Percentiles rank a stretch among this genome's conserved stretches.
phyloP scores from a whole-genome alignment of 2,329 filamentous ascomycete genomes.

The Cladophialophora immunda region DNA sequence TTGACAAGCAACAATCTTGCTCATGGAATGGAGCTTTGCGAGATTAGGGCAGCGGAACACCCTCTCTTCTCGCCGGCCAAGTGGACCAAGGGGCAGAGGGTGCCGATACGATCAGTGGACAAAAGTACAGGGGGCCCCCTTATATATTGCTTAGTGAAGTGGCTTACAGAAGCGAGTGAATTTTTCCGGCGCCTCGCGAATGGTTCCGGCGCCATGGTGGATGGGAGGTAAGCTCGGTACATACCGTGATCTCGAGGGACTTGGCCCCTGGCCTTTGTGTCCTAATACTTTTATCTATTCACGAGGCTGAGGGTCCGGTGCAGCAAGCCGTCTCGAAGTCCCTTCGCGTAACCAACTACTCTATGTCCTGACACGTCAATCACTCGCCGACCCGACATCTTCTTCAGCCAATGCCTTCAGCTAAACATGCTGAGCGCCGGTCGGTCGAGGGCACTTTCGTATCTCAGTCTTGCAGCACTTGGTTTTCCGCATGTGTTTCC shows the following conservation, averaged over 20 bases:
- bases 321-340: background rate
- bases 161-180: background rate
- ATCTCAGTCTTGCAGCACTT: background rate
- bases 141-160: background rate
- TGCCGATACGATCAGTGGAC: conserved; percentile 15
- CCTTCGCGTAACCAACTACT: background rate
- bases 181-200: background rate
- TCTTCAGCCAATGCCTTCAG: background rate
- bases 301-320: background rate
- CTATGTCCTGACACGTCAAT: background rate
- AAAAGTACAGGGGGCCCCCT: conserved; percentile 15
- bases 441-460: background rate
- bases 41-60: background rate
- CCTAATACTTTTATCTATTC: background rate
- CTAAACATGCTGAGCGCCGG: background rate
- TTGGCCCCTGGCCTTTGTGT: background rate
- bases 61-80: background rate
- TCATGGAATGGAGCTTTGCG: background rate
- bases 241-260: background rate
- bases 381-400: background rate
- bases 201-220: background rate
- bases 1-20: background rate
- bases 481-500: background rate
- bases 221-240: background rate
- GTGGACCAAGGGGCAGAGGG: background rate